These are phyloP conservation scores for Zelonia costaricensis DNA, from an alignment of 208 protist species.

Conservation along the genomic window DNA sequence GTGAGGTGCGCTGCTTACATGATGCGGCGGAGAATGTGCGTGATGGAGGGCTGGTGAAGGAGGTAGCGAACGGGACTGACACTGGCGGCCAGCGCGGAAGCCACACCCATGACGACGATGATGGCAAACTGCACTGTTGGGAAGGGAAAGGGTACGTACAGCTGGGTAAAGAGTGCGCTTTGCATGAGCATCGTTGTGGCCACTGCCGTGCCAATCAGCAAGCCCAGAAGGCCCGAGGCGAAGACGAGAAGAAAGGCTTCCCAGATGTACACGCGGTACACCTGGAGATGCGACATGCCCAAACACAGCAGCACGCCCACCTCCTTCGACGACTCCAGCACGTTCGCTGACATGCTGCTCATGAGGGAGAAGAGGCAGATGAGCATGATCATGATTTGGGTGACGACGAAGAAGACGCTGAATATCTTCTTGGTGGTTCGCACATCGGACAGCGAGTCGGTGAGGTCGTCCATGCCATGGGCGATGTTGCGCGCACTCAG, in stretches of 20 bases:
- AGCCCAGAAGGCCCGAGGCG: slow-evolving; percentile 77
- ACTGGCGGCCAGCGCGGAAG: slow-evolving; percentile 44
- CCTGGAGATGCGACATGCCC: slow-evolving; percentile 61
- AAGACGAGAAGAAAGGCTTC: slow-evolving; percentile 94
- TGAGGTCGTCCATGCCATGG: slow-evolving; percentile 16
- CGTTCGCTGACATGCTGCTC: slow-evolving; percentile 86
- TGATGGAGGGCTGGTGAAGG: slow-evolving; percentile 58
- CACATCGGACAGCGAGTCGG: slow-evolving; percentile 24
- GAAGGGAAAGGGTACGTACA: slow-evolving; percentile 88
- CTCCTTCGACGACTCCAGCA: slow-evolving; percentile 93
- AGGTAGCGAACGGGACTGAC: slow-evolving; percentile 51
- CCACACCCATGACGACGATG: slow-evolving; percentile 41
- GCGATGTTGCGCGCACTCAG: slow-evolving; percentile 2
- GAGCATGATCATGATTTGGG: slow-evolving; percentile 82
- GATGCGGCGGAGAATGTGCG: slow-evolving; percentile 50
- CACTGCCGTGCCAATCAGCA: slow-evolving; percentile 84
- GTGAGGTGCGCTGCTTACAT: slow-evolving; percentile 29
- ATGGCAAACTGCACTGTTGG: slow-evolving; percentile 68
- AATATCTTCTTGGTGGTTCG: slow-evolving; percentile 61
- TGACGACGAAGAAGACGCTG: slow-evolving; percentile 88
- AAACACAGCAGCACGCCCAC: slow-evolving; percentile 92
- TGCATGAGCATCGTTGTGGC: slow-evolving; percentile 91
- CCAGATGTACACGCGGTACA: slow-evolving; percentile 92
- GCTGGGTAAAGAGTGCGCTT: slow-evolving; percentile 87
- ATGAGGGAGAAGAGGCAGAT: slow-evolving; percentile 95